Base-by-base conservation (phyloP, 2,329 filamentous ascomycete species). In the Aspergillus uvarum region DNA sequence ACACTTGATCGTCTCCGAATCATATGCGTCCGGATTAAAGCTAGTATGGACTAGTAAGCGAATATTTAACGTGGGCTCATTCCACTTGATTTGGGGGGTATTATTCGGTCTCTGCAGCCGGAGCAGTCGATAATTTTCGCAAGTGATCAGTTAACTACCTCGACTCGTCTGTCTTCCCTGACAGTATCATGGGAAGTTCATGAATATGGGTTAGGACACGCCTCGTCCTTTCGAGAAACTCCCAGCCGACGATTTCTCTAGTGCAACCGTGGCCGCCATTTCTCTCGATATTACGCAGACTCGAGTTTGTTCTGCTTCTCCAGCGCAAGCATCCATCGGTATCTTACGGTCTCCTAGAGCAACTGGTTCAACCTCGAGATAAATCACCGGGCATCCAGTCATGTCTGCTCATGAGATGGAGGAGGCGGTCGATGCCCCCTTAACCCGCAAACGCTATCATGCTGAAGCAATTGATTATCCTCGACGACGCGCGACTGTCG, bases 401-500 rank as follows among this genome's bases (percentile, higher is more conserved):
- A 69, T 70, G 68, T 59, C 68, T 47, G 60, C 63, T n/a, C 67
- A 60, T 26, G 65, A 67, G 12, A 60, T 54, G 59, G 66, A 67
- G 47, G 53, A 51, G 53, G 63, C 64, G 19, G 47, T 63, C n/a
- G 60, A 66, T 42, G 49, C 59, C 32, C 42, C 42, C 49, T 49
- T 58, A 31, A 31, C 58, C 26, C 72, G 70, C 58, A 74, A 72
- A 51, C 70, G 70, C 47, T 68, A 69, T 21, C 71, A 63, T 53
- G 66, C 71, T 32, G 71, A 74, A 50, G 63, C 64, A 29, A 60
- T 67, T 7, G 72, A 74, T 54, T 74, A 74, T 54, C 72, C 72
- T 11, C 65, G 72, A 58, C 67, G 72, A 58, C 69, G 71, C 47
- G 71, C 72, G 53, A 74, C 72, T 11, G 73, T 74, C 60, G 72